Conservation (phyloP, 2,329 filamentous ascomycete genomes). For the Blastomyces gilchristii region DNA sequence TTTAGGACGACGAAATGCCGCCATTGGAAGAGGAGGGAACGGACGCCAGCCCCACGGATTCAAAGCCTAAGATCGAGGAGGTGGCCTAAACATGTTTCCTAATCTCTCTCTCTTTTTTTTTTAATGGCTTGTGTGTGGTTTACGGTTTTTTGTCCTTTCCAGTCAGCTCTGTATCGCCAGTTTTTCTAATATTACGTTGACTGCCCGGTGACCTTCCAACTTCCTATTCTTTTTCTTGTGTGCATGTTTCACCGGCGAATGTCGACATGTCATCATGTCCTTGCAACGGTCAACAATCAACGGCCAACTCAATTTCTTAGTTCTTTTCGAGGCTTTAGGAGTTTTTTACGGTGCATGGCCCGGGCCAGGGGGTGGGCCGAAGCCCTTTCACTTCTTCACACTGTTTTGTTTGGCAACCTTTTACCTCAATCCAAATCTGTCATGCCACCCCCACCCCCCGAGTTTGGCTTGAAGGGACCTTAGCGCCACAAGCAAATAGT, state of each 20-base stretch:
- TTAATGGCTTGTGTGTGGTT: not conserved
- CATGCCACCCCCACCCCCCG: no score
- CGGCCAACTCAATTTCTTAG: not conserved
- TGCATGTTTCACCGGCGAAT: not conserved
- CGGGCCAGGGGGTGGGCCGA: not conserved
- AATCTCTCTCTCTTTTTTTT: not conserved
- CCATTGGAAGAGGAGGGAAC: slow-evolving; percentile 53
- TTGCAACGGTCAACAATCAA: not conserved
- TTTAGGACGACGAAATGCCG: slow-evolving; percentile 73
- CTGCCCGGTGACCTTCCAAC: not conserved
- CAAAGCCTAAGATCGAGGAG: slow-evolving; percentile 27
- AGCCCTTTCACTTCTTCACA: not conserved
- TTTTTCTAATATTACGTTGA: not conserved
- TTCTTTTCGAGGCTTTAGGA: not conserved
- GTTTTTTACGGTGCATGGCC: not conserved
- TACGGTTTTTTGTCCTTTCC: not conserved
- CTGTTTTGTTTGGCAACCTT: not conserved
- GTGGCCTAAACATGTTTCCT: slow-evolving; percentile 10
- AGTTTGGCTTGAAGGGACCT: no score
- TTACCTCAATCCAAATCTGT: not conserved
- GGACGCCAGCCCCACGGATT: slow-evolving; percentile 19
- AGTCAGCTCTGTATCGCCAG: not conserved
- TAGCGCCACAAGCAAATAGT: no score
- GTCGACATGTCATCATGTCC: not conserved
- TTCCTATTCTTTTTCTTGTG: not conserved